Evolutionary conservation across 139 green algal species (phyloP).

Genomic region (Helicosporidium sp.): DNA sequence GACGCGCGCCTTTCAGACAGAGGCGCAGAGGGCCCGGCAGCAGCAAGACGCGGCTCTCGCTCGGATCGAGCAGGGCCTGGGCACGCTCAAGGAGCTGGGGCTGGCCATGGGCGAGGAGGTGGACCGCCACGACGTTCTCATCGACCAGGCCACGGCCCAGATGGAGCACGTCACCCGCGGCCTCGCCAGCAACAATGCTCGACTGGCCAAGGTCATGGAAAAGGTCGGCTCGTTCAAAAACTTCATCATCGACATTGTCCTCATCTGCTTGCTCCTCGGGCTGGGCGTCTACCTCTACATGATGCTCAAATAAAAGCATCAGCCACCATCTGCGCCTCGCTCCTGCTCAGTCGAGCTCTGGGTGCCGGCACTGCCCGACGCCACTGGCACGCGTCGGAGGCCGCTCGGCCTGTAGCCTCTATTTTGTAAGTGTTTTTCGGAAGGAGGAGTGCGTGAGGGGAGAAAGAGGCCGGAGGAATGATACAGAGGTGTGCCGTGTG

Average conservation of each 20-base stretch:
- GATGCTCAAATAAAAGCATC: conserved; percentile 27
- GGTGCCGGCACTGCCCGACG: too few relatives aligned
- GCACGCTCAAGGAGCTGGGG: conserved; percentile 47
- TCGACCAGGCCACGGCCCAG: conserved; percentile 60
- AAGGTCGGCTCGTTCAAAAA: conserved; percentile 48
- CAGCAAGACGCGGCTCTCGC: conserved; percentile 56
- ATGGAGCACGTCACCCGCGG: conserved; percentile 50
- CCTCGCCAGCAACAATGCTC: conserved; percentile 62
- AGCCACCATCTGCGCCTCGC: conserved; percentile 15
- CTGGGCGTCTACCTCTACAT: conserved; percentile 58
- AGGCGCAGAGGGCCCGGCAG: conserved; percentile 34
- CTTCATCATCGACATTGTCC: conserved; percentile 68
- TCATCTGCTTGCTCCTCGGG: conserved; percentile 57
- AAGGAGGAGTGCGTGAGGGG: too few relatives aligned
- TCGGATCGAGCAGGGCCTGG: conserved; percentile 45
- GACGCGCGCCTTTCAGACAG: conserved; percentile 33
- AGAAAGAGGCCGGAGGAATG: too few relatives aligned
- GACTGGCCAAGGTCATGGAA: conserved; percentile 34
- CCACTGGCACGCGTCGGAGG: too few relatives aligned
- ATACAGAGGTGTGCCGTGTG: too few relatives aligned
- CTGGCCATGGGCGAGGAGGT: conserved; percentile 52
- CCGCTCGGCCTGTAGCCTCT: too few relatives aligned
- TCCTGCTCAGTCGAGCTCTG: too few relatives aligned
- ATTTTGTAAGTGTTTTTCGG: too few relatives aligned
- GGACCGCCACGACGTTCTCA: conserved; percentile 50